Conservation (phyloP, 2,329 filamentous ascomycete species). For the Aspergillus sp. region DNA sequence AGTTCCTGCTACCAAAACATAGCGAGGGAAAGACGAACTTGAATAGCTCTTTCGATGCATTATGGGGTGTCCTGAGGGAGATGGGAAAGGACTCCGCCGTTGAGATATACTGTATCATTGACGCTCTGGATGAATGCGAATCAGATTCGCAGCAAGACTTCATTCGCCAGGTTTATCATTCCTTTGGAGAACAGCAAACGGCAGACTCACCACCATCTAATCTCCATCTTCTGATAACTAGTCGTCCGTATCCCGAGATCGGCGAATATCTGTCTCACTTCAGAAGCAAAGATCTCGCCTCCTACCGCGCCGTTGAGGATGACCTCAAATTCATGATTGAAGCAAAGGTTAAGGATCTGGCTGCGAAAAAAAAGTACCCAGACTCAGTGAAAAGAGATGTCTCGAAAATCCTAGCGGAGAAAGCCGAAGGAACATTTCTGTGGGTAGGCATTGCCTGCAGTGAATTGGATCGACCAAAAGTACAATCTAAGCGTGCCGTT, state of each 20-base stretch:
- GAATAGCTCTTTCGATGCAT: conserved; percentile 11
- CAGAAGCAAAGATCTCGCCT: neutral
- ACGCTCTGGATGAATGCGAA: conserved; percentile 25
- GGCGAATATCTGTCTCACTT: neutral
- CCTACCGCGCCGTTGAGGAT: neutral
- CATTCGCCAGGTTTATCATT: conserved; percentile 11
- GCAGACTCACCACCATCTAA: neutral
- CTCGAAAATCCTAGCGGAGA: conserved; percentile 13
- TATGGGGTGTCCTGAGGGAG: conserved; percentile 13
- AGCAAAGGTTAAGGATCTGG: conserved; percentile 9
- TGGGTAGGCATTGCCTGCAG: conserved; percentile 18
- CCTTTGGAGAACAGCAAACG: neutral
- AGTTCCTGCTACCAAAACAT: neutral
- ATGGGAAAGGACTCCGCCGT: conserved; percentile 1
- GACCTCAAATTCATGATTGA: neutral
- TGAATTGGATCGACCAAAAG: conserved; percentile 1
- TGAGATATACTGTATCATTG: conserved; percentile 18
- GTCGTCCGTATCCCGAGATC: conserved; percentile 3
- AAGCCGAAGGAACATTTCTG: conserved; percentile 19
- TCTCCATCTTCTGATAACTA: conserved; percentile 2
- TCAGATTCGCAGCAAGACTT: conserved; percentile 14
- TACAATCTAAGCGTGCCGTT: conserved; percentile 10
- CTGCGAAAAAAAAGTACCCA: conserved; percentile 8
- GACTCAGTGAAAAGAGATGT: neutral
- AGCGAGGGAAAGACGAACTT: neutral